Evolutionary conservation across 495 filamentous ascomycete species (phyloP), one percentile per base, ranked within the genome.

Genomic region (Apodospora peruviana): DNA sequence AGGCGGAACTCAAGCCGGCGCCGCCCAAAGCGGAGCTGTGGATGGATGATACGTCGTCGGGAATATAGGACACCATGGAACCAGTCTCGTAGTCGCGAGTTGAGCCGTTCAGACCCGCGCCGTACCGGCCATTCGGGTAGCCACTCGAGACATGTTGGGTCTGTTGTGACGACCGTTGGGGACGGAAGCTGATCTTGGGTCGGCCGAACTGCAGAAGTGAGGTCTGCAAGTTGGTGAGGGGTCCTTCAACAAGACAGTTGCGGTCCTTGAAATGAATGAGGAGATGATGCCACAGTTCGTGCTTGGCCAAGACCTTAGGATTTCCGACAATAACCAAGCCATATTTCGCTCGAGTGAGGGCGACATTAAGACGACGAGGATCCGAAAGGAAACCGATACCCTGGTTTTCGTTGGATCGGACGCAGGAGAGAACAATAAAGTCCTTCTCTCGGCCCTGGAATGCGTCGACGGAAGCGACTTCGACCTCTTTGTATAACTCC

Each of bases 371-470:
- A 76, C 93, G 94, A 55, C 93, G 89, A 37, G 93, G 93, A 57
- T 99, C 93, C 52, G 91, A 96, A 73, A 99, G 78, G 78, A 99
- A 99, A 68, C 93, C 93, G 60, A 99, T 97, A 53, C 93, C 93
- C 70, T 99, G 93, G 62, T 99, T 95, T 57, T 97, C 94, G 57
- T 99, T 99, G 55, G 91, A 96, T 61, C 93, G 90, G 40, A 99
- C 93, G 66, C 93, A 99, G 46, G 93, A 99, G 11, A 97, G 77
- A 22, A 99, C 91, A 53, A 99, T 97, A 62, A 95, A 99, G 58
- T 99, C 93, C 72, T 99, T 99, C 71, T 99, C 93, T 69, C 93
- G 86, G 17, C 93, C 93, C 66, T 99, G 93, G 79, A 99, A 99
- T 16, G 93, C 93, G 76, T 97, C 93, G 20, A 99, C 93, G 0